Evolutionary conservation across 495 filamentous ascomycete genomes (phyloP), one percentile per base, ranked within the genome.

Genomic region (Pyronema domesticum): DNA sequence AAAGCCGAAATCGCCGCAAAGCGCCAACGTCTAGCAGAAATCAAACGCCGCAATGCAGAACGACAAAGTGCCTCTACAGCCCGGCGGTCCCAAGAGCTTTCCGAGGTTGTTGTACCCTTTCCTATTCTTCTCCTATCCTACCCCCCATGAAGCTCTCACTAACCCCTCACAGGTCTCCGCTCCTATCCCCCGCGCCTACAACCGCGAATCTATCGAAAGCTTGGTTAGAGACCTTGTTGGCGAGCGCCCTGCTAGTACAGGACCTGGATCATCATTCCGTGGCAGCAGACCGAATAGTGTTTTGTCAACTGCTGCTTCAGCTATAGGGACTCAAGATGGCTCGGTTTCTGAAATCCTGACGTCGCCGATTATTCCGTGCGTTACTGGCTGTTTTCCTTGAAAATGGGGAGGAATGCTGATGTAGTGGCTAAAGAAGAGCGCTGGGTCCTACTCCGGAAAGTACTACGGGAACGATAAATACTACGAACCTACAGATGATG

Each of bases 1-100:
- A 82, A 82, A 71, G 87, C 91, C 71, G 91, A 96, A 72, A 93
- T 99, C 62, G 71, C 86, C 45, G 86, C 84, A 57, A 99, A 96
- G 71, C 82, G 81, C 71, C 89, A 87, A 34, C 94, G 84, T 73
- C 86, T 99, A 60, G 89, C 82, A 30, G 93, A 96, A 74, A 76
- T 99, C 59, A 95, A 94, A 69, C 79, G 85, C 54, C 88, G 95
- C 65, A 79, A 65, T 53, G 55, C 51, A 37, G 62, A 65, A 37
- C 62, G 58, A 42, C 60, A 64, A 30, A 54, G 58, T 19, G 46
- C 56, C n/a, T 60, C 61, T 37, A 57, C 48, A 23, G 46, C 54
- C 36, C 60, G 71, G 45, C 65, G 66, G 37, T 55, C 72, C 23
- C 66, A 68, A 55, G 77, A 80, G 61, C 73, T 80, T 55, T 56